Percentiles rank a stretch among this genome's conserved stretches.
Evolutionary conservation across 352 stramenopile genomes (phyloP).

Genomic region (Globisporangium abappressorium): DNA sequence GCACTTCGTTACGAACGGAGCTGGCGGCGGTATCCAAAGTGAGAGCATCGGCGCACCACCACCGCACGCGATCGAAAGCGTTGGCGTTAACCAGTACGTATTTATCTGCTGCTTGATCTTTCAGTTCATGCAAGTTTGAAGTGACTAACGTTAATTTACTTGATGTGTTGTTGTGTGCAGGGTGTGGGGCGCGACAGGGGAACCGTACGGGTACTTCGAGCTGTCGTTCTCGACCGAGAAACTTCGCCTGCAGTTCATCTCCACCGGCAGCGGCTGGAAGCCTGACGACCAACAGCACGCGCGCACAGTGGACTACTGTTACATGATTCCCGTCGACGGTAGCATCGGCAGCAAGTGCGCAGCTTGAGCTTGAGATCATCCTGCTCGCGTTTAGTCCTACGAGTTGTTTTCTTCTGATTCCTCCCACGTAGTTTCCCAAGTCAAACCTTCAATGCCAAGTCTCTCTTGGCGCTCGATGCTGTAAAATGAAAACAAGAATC

Average conservation of each 20-base stretch:
- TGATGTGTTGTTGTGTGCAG: conserved; percentile 8
- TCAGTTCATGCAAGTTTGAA: background rate
- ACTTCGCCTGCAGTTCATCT: conserved; percentile 54
- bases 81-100: conserved; percentile 18
- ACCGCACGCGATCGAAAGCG: conserved; percentile 29
- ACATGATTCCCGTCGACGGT: conserved; percentile 11
- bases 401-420: background rate
- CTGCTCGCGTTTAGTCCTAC: background rate
- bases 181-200: conserved; percentile 42
- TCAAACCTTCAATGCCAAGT: background rate
- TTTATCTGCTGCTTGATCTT: background rate
- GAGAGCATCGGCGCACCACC: conserved; percentile 57
- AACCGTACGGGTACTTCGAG: conserved; percentile 68
- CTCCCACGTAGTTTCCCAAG: background rate
- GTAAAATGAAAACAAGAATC: background rate
- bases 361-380: background rate
- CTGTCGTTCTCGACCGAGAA: conserved; percentile 50
- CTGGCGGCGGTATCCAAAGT: conserved; percentile 66
- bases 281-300: conserved; percentile 12
- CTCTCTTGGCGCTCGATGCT: background rate
- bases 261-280: conserved; percentile 17
- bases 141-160: background rate
- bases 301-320: conserved; percentile 14
- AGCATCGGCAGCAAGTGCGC: conserved; percentile 10
- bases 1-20: conserved; percentile 69